Evolutionary conservation across 1,284 basidiomycete genomes (phyloP).

Genomic region (Leccinum proliferum): DNA sequence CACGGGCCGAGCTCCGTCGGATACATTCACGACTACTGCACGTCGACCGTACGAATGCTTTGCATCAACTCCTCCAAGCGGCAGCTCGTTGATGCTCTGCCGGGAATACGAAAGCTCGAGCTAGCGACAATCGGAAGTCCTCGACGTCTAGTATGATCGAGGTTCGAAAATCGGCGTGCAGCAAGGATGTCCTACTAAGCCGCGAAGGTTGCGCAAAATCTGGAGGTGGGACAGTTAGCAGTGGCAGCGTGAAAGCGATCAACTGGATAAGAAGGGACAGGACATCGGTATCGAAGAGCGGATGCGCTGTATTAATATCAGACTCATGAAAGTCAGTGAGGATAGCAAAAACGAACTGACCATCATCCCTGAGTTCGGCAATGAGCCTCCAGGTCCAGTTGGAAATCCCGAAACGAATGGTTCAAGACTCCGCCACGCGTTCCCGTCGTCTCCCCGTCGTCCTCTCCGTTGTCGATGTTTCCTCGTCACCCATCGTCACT

Average conservation of each 20-base stretch:
- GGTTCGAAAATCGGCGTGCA: slow-evolving; percentile 63
- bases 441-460: slow-evolving; percentile 19
- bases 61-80: slow-evolving; percentile 50
- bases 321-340: background rate
- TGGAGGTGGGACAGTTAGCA: slow-evolving; percentile 32
- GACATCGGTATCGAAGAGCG: slow-evolving; percentile 54
- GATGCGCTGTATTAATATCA: slow-evolving; percentile 36
- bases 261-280: slow-evolving; percentile 61
- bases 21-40: too few relatives aligned
- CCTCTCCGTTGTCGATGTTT: too few relatives aligned
- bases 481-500: too few relatives aligned
- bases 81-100: slow-evolving; percentile 39
- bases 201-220: slow-evolving; percentile 39
- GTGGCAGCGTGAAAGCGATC: slow-evolving; percentile 51
- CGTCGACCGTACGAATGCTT: too few relatives aligned
- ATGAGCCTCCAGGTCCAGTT: slow-evolving; percentile 75
- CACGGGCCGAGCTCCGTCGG: too few relatives aligned
- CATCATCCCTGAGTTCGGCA: slow-evolving; percentile 58
- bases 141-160: slow-evolving; percentile 77
- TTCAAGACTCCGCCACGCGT: slow-evolving; percentile 53
- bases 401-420: slow-evolving; percentile 55
- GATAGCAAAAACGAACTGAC: slow-evolving; percentile 31
- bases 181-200: slow-evolving; percentile 45
- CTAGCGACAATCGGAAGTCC: slow-evolving; percentile 64
- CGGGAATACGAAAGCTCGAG: slow-evolving; percentile 56